phyloP scores from a whole-genome alignment of 192 early-diverging fungal species.

The Gorgonomyces haynaldii region DNA sequence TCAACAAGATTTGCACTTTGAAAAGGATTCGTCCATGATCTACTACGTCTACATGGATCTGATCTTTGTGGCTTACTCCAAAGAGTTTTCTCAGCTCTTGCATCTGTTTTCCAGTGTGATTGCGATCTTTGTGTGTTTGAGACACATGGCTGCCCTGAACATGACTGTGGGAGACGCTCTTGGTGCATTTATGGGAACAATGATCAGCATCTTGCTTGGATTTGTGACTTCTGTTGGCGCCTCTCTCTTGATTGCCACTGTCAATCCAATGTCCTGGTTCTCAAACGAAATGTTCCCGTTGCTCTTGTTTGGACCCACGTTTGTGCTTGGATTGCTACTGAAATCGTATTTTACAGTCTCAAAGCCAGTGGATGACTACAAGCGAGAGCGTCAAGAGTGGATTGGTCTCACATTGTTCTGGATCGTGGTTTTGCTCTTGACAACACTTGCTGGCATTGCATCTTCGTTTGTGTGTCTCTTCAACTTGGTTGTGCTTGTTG shows the following conservation, averaged over 20 bases:
- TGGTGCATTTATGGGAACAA: slow-evolving; percentile 1
- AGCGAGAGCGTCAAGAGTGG: neutral
- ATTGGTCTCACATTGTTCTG: neutral
- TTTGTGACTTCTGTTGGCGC: slow-evolving; percentile 11
- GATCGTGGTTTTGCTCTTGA: neutral
- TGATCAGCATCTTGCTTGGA: slow-evolving; percentile 11
- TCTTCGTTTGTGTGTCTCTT: slow-evolving; percentile 7
- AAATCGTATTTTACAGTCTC: neutral
- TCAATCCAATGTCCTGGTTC: slow-evolving; percentile 47
- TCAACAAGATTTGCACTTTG: neutral
- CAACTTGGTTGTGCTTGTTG: neutral
- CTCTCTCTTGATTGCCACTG: slow-evolving; percentile 13
- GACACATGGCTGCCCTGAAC: slow-evolving; percentile 1
- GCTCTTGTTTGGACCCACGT: slow-evolving; percentile 35
- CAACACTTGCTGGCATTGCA: neutral
- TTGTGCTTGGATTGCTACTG: slow-evolving; percentile 16
- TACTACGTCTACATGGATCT: slow-evolving; percentile 7
- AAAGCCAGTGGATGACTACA: neutral
- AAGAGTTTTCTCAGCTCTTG: slow-evolving; percentile 33
- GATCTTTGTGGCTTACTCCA: slow-evolving; percentile 47
- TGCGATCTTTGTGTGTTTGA: slow-evolving; percentile 12
- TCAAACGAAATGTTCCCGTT: slow-evolving; percentile 41
- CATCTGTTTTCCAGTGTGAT: slow-evolving; percentile 29
- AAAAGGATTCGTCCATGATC: neutral
- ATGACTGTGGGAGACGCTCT: slow-evolving; percentile 4